phyloP scores from a whole-genome alignment of 306 rosid species.

The Benincasa hispida region DNA sequence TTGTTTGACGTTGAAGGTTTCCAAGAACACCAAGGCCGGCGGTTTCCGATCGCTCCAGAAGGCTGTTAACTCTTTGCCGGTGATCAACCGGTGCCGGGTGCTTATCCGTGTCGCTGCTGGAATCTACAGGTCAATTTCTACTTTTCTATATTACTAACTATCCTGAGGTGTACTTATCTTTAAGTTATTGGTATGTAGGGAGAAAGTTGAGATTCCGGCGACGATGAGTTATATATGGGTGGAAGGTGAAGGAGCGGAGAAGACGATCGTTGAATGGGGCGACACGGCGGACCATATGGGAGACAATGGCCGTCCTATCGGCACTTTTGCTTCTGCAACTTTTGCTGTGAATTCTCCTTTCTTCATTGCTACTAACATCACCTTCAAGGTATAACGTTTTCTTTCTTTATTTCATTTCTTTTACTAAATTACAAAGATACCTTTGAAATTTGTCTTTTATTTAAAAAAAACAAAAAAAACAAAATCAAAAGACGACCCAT shows the following conservation, averaged over 20 bases:
- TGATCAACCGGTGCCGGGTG: constrained; percentile 12
- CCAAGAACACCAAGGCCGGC: constrained; percentile 4
- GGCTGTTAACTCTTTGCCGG: constrained; percentile 18
- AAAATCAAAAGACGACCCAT: too few species aligned
- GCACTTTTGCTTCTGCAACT: constrained; percentile 26
- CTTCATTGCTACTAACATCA: constrained; percentile 28
- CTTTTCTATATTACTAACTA: too few species aligned
- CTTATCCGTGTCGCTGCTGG: constrained; percentile 14
- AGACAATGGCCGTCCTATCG: constrained; percentile 17
- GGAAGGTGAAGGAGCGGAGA: constrained; percentile 19
- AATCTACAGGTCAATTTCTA: constrained; percentile 14
- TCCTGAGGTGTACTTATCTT: too few species aligned
- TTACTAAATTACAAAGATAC: neutral
- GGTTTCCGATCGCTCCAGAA: constrained; percentile 12
- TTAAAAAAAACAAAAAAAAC: too few species aligned
- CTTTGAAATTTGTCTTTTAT: too few species aligned
- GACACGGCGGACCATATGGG: constrained; percentile 26
- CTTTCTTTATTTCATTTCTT: neutral
- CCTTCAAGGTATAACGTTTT: constrained; percentile 11
- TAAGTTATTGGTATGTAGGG: neutral
- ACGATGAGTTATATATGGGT: constrained; percentile 23
- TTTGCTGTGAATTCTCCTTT: constrained; percentile 28
- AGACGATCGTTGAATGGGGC: constrained; percentile 22
- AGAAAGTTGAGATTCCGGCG: constrained; percentile 22
- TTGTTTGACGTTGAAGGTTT: constrained; percentile 12